These are phyloP conservation scores for Termitomyces sp. DNA, from an alignment of 768 basidiomycete species.

Conservation along the genomic window DNA sequence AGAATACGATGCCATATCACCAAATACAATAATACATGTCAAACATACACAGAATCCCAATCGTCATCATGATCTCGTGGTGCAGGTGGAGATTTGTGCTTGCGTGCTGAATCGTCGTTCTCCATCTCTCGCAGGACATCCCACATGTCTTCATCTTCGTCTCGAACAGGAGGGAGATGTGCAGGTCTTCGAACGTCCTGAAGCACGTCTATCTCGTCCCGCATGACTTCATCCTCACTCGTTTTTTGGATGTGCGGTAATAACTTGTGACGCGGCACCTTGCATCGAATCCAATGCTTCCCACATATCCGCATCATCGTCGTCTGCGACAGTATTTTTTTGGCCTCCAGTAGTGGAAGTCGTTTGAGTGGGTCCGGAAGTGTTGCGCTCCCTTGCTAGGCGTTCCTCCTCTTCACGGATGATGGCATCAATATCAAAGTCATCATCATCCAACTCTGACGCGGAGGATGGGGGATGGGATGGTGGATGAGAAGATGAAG, in stretches of 20 bases:
- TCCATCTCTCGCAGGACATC: constrained; percentile 57
- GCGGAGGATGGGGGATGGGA: constrained; percentile 37
- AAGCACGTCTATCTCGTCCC: constrained; percentile 20
- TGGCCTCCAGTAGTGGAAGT: background rate
- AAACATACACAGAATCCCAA: constrained; percentile 64
- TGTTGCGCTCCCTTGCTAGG: constrained; percentile 14
- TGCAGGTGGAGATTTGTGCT: constrained; percentile 4
- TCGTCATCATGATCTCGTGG: constrained; percentile 33
- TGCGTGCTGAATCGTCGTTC: constrained; percentile 1
- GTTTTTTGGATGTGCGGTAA: background rate
- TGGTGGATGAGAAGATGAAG: constrained; percentile 26
- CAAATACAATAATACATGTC: constrained; percentile 5
- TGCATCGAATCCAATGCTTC: constrained; percentile 48
- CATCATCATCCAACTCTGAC: constrained; percentile 33
- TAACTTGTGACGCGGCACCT: background rate
- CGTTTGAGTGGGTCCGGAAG: background rate
- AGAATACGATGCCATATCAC: background rate
- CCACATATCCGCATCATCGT: constrained; percentile 67
- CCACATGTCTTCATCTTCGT: constrained; percentile 75
- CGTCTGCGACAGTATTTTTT: constrained; percentile 8
- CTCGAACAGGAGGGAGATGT: background rate
- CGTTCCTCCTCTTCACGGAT: constrained; percentile 39
- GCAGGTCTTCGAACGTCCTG: background rate
- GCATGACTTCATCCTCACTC: constrained; percentile 16
- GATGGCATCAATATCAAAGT: constrained; percentile 46